A percentile compares a stretch with the other conserved stretches of the same genome.
Evolutionary conservation across 495 filamentous ascomycete genomes (phyloP).

Genomic region (Penicillium angulare): DNA sequence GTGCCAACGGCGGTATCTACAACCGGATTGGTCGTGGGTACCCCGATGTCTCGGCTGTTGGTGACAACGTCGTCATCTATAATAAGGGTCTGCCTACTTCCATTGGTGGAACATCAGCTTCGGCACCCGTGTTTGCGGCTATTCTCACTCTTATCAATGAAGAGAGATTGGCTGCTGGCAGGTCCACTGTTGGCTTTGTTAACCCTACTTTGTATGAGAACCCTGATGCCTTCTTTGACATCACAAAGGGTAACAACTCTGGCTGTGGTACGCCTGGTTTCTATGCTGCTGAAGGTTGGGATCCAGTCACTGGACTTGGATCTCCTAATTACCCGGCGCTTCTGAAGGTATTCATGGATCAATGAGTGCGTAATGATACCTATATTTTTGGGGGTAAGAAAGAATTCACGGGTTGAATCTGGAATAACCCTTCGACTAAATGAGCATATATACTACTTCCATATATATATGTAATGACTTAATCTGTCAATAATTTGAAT

Average conservation of each 20-base stretch:
- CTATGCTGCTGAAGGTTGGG: slow-evolving; percentile 53
- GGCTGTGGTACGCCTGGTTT: slow-evolving; percentile 60
- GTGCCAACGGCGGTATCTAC: slow-evolving; percentile 52
- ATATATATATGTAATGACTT: too few species aligned
- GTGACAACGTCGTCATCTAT: slow-evolving; percentile 53
- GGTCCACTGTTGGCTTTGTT: slow-evolving; percentile 58
- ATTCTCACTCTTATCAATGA: slow-evolving; percentile 64
- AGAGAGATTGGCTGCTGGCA: slow-evolving; percentile 53
- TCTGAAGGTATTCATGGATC: slow-evolving; percentile 42
- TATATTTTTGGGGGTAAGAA: not conserved
- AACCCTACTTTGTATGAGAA: slow-evolving; percentile 62
- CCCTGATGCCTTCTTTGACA: slow-evolving; percentile 60
- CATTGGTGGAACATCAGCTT: slow-evolving; percentile 57
- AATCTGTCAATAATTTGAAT: too few species aligned
- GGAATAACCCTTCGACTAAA: too few species aligned
- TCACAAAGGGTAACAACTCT: slow-evolving; percentile 57
- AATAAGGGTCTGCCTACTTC: slow-evolving; percentile 36
- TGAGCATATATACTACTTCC: too few species aligned
- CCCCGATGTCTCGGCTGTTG: slow-evolving; percentile 65
- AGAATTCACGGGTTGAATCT: too few species aligned
- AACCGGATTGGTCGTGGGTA: slow-evolving; percentile 60
- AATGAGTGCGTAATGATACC: too few species aligned
- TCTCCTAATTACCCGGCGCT: slow-evolving; percentile 54
- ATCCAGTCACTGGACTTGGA: slow-evolving; percentile 63
- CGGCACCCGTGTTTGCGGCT: slow-evolving; percentile 54